Base-by-base conservation (phyloP, 192 early-diverging fungal species). In the Umbelopsis ramanniana region DNA sequence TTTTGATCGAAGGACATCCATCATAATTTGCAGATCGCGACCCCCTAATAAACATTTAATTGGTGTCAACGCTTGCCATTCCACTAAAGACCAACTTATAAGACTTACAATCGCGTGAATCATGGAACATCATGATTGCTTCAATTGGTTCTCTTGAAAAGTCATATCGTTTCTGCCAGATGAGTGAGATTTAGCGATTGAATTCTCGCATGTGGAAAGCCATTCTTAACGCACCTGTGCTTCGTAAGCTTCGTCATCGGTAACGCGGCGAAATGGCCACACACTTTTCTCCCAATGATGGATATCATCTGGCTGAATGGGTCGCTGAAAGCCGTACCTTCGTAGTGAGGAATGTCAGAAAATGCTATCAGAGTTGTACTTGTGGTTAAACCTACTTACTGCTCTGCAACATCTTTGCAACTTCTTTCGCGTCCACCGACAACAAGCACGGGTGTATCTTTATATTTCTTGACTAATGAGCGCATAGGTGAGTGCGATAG, bases 401-500 rank as follows among this genome's bases (percentile, higher is more conserved):
- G 60, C 71, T 84, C 79, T 3, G 91, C 91, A 55, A 92, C 88
- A 35, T 85, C 81, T 52, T 82, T 82, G 66, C 93, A 92, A 40
- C 78, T 74, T 11, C 78, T 76, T n/a, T 79, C 81, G 19, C 47
- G 45, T 19, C 91, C 93, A 15, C 95, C 96, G 8, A 96, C 86
- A 9, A 96, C 83, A 46, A 97, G 77, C 0, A 97, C 87, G 26
- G 86, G 84, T 22, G 82, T 73, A 75, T 91, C 68, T 17, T 79
- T 73, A 75, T 93, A 96, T 60, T 83, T 77, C 7, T 79, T 43
- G 0, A 84, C 86, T 19, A 96, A 82, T 1, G 80, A 63, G 15
- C 81, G 83, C 96, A 97, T 95, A 11, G 96, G 96, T 24, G 93
- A 89, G 82, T 97, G 95, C 17, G 94, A 91, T 14, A 96, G 74